Conservation (phyloP, 352 stramenopile species). For the Globisporangium cederbergense region DNA sequence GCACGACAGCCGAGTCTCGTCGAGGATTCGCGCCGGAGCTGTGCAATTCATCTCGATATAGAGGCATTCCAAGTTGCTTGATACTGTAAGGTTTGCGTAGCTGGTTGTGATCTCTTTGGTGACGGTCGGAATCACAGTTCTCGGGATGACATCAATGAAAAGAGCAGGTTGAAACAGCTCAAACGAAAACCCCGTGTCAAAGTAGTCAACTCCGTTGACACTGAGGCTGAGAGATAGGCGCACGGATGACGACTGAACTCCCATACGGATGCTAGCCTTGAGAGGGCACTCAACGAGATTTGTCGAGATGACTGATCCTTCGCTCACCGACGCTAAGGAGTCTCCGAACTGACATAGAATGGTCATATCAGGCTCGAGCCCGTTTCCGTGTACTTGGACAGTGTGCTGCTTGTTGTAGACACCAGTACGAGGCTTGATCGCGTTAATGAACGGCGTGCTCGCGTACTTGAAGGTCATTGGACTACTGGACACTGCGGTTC, state of each 20-base stretch:
- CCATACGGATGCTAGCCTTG: not conserved
- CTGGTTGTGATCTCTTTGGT: slow-evolving; percentile 25
- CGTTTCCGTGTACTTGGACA: slow-evolving; percentile 21
- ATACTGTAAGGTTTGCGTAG: slow-evolving; percentile 20
- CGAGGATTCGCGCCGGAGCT: slow-evolving; percentile 25
- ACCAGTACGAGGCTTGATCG: slow-evolving; percentile 24
- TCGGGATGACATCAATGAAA: slow-evolving; percentile 20
- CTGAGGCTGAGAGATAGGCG: slow-evolving; percentile 27
- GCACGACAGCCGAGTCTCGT: slow-evolving; percentile 22
- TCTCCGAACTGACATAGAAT: slow-evolving; percentile 29
- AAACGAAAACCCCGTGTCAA: slow-evolving; percentile 34
- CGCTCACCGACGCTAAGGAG: not conserved
- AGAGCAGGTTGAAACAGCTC: slow-evolving; percentile 22
- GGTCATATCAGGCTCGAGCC: slow-evolving; percentile 20
- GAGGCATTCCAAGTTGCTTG: slow-evolving; percentile 23
- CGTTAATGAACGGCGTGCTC: slow-evolving; percentile 21
- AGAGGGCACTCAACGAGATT: slow-evolving; percentile 11
- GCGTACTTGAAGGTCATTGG: slow-evolving; percentile 30
- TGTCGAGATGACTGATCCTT: slow-evolving; percentile 1
- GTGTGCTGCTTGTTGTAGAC: slow-evolving; percentile 22
- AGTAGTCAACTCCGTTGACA: slow-evolving; percentile 23
- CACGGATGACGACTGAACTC: not conserved
- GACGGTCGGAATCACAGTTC: slow-evolving; percentile 22
- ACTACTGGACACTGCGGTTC: slow-evolving; percentile 16
- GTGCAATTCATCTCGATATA: slow-evolving; percentile 29